phyloP scores from a whole-genome alignment of 768 basidiomycete genomes.

The Trametes punicea region DNA sequence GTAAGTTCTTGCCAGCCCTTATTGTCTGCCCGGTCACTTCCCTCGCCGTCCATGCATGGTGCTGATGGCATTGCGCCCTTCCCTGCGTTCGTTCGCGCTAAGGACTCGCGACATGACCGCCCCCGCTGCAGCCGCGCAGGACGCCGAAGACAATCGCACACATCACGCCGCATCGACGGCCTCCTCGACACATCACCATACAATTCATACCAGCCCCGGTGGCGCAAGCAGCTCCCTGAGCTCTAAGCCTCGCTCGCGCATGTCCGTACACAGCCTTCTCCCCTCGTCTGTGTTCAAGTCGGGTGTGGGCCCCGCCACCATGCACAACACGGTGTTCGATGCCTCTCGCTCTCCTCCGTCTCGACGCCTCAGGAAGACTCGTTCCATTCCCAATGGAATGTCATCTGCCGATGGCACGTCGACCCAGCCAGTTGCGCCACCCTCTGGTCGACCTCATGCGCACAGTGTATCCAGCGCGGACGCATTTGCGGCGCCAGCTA shows the following conservation, averaged over 20 bases:
- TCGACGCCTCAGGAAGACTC: constrained; percentile 67
- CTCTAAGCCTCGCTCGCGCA: constrained; percentile 53
- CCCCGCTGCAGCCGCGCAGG: constrained; percentile 49
- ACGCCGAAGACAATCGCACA: constrained; percentile 46
- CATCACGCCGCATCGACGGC: constrained; percentile 9
- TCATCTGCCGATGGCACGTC: constrained; percentile 16
- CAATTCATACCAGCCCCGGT: constrained; percentile 1
- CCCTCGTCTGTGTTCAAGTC: constrained; percentile 49
- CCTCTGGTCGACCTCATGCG: constrained; percentile 63
- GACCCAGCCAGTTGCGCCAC: constrained; percentile 19
- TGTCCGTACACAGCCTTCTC: constrained; percentile 64
- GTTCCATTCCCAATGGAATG: constrained; percentile 62
- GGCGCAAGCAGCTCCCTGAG: not conserved
- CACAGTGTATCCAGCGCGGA: constrained; percentile 77
- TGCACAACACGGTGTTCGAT: constrained; percentile 14
- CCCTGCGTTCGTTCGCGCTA: not conserved
- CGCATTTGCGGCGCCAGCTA: constrained; percentile 40
- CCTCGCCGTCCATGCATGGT: not conserved
- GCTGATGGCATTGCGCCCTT: not conserved
- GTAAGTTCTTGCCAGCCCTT: constrained; percentile 40
- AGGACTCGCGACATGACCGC: constrained; percentile 63
- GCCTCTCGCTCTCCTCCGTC: constrained; percentile 31
- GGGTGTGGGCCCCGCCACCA: constrained; percentile 18
- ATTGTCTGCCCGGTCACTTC: not conserved
- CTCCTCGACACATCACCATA: not conserved